Evolutionary conservation across 2,329 filamentous ascomycete genomes (phyloP).

Genomic region (Scedosporium apiospermum): DNA sequence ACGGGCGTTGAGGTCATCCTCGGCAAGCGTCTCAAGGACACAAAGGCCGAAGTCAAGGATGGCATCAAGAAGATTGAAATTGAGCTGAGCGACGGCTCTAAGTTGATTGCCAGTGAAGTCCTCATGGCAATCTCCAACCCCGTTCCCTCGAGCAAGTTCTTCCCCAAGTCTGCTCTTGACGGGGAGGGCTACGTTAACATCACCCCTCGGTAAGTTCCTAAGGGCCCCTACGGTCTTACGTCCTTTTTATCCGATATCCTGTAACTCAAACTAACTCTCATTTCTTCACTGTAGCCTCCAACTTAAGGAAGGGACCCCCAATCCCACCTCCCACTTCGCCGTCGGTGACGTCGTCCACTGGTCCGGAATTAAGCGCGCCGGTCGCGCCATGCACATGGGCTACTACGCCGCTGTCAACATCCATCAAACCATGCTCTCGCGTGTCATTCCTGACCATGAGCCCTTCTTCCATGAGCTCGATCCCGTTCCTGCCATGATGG

Average conservation of each 20-base stretch:
- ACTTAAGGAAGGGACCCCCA: constrained; percentile 44
- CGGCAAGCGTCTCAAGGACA: constrained; percentile 40
- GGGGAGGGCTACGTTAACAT: constrained; percentile 59
- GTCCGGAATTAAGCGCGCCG: constrained; percentile 73
- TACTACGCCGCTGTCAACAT: constrained; percentile 57
- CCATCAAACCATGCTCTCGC: constrained; percentile 48
- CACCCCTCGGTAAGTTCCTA: constrained; percentile 34
- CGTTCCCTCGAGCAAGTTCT: constrained; percentile 50
- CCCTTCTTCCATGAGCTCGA: constrained; percentile 40
- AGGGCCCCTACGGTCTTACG: neutral
- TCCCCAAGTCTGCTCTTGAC: constrained; percentile 50
- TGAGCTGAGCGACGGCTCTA: constrained; percentile 49
- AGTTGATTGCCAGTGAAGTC: constrained; percentile 53
- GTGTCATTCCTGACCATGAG: constrained; percentile 24
- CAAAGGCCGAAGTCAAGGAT: constrained; percentile 33
- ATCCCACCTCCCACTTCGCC: constrained; percentile 54
- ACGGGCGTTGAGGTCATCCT: constrained; percentile 57
- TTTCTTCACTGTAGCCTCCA: constrained; percentile 31
- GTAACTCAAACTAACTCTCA: neutral
- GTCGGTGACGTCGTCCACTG: constrained; percentile 61
- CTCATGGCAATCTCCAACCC: constrained; percentile 60
- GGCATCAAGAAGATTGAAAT: constrained; percentile 35
- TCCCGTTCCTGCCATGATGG: constrained; percentile 56
- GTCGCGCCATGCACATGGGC: constrained; percentile 66
- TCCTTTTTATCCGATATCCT: neutral